phyloP scores from a whole-genome alignment of 140 eudicot species.

The Senecio squalidus region DNA sequence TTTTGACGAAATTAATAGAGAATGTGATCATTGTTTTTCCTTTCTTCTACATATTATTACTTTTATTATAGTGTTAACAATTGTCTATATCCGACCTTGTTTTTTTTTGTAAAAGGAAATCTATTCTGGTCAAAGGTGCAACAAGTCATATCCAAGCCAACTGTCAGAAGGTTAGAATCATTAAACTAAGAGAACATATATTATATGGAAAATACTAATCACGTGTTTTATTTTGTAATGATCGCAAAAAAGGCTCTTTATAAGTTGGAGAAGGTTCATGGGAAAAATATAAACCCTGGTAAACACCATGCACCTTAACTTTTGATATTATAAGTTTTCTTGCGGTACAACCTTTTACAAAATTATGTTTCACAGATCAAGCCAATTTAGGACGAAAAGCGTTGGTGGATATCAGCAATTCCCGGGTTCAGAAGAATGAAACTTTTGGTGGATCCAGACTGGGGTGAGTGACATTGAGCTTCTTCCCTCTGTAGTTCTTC shows the following conservation, averaged over 20 bases:
- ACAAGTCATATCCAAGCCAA: conserved; percentile 21
- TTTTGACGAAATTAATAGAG: too few species aligned
- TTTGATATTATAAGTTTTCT: neutral
- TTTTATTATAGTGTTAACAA: conserved; percentile 1
- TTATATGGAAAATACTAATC: neutral
- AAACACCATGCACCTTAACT: conserved; percentile 10
- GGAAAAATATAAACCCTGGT: conserved; percentile 40
- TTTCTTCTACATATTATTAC: neutral
- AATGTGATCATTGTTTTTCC: neutral
- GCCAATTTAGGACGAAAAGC: conserved; percentile 52
- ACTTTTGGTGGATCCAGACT: conserved; percentile 24
- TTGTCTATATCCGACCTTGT: conserved; percentile 2
- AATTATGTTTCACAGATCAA: conserved; percentile 23
- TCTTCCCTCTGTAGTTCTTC: too few species aligned
- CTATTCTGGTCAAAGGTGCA: conserved; percentile 25
- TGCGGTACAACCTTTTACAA: conserved; percentile 6
- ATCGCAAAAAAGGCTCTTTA: conserved; percentile 30
- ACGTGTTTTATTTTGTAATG: neutral
- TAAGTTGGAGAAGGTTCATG: conserved; percentile 34
- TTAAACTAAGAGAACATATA: neutral
- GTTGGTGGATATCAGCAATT: conserved; percentile 70
- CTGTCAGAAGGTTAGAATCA: conserved; percentile 38
- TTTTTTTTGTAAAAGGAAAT: conserved; percentile 34
- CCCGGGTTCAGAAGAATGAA: conserved; percentile 25
- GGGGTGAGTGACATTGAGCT: too few species aligned